Conservation (phyloP, 208 protist species). For the Crithidia bombi region DNA sequence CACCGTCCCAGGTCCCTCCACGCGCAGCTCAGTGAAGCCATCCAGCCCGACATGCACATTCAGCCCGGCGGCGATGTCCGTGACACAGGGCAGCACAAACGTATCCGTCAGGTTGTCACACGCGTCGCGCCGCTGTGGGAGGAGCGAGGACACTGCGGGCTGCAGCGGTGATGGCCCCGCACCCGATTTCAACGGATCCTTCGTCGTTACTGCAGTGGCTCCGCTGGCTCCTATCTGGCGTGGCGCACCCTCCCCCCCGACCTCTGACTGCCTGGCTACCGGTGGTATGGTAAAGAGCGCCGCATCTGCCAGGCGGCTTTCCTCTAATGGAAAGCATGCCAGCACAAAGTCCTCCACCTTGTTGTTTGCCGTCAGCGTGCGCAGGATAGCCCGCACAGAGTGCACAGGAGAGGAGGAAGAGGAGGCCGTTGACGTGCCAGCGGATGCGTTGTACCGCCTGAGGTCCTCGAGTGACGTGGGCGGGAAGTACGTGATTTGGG, state of each 20-base stretch:
- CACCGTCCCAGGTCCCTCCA: conserved; percentile 74
- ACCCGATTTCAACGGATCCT: no score
- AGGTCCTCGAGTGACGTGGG: conserved; percentile 47
- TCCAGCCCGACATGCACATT: conserved; percentile 80
- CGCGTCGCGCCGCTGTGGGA: conserved; percentile 8
- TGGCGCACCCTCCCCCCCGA: background rate
- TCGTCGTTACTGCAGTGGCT: background rate
- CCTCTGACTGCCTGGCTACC: background rate
- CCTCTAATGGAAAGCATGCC: conserved; percentile 53
- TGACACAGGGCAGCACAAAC: conserved; percentile 30
- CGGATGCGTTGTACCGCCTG: conserved; percentile 34
- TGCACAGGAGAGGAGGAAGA: conserved; percentile 6
- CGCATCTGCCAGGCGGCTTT: conserved; percentile 25
- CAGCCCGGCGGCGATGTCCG: conserved; percentile 57
- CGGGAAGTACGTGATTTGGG: conserved; percentile 80
- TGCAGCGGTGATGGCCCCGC: background rate
- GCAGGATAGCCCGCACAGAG: conserved; percentile 56
- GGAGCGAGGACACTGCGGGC: conserved; percentile 11
- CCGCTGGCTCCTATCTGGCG: background rate
- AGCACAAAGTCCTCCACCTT: conserved; percentile 59
- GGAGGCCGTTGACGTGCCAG: background rate
- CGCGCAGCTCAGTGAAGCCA: conserved; percentile 63
- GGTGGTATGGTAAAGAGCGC: conserved; percentile 10
- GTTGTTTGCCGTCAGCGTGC: conserved; percentile 46
- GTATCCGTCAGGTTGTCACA: background rate